Conservation (phyloP, 805 yeast genomes). For the Torulaspora maleeae region DNA sequence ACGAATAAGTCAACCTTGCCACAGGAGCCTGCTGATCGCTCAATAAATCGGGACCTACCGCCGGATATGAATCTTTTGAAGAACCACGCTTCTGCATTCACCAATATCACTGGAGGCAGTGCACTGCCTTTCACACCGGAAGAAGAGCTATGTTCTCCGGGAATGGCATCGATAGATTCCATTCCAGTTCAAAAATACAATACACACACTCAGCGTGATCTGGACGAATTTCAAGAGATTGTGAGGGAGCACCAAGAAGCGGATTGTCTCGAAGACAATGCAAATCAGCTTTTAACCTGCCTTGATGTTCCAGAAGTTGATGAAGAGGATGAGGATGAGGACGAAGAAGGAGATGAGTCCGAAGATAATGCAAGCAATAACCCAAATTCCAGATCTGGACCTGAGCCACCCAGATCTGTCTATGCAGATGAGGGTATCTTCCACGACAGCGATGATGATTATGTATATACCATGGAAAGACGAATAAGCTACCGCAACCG, state of each 20-base stretch:
- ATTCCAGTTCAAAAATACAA: conserved; percentile 5
- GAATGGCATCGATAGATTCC: conserved; percentile 1
- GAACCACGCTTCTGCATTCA: conserved; percentile 3
- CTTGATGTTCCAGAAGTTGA: conserved; percentile 11
- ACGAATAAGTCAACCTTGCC: background rate
- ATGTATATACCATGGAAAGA: conserved; percentile 19
- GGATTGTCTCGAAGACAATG: conserved; percentile 20
- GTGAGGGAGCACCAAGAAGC: conserved; percentile 26
- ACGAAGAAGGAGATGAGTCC: conserved; percentile 21
- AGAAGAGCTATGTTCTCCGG: conserved; percentile 3
- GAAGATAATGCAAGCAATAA: conserved; percentile 17
- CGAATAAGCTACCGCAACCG: conserved; percentile 16
- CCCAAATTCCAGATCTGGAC: conserved; percentile 13
- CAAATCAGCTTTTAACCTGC: conserved; percentile 12
- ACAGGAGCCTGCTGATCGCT: background rate
- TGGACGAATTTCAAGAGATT: conserved; percentile 51
- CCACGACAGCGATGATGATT: conserved; percentile 27
- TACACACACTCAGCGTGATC: conserved; percentile 51
- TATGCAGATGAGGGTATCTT: conserved; percentile 29
- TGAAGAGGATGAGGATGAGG: conserved; percentile 18
- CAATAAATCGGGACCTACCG: conserved; percentile 1
- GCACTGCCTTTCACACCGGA: conserved; percentile 9
- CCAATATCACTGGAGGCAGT: background rate
- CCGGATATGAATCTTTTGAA: conserved; percentile 2
- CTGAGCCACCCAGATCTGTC: conserved; percentile 17